A percentile compares a stretch with the other conserved stretches of the same genome.
These are phyloP conservation scores for Thermoascus crustaceus DNA, from an alignment of 2,329 filamentous ascomycete genomes.

Conservation along the genomic window DNA sequence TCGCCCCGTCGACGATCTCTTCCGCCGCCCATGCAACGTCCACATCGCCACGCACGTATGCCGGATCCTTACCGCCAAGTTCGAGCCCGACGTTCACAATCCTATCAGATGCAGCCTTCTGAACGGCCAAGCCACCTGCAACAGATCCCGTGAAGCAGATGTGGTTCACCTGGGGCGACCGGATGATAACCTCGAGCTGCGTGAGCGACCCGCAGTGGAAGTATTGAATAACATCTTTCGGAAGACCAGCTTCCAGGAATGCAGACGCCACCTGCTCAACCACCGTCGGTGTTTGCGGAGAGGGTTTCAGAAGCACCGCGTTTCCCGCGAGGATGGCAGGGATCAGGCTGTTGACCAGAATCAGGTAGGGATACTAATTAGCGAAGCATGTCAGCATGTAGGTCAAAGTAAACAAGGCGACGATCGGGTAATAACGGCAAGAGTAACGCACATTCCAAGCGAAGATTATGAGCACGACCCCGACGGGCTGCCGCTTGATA, in stretches of 20 bases:
- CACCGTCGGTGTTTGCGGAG: constrained; percentile 87
- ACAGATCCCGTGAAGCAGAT: constrained; percentile 95
- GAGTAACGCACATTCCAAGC: constrained; percentile 77
- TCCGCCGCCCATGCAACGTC: constrained; percentile 85
- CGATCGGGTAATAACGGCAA: not conserved
- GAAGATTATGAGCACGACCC: constrained; percentile 81
- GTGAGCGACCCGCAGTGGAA: constrained; percentile 78
- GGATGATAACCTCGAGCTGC: constrained; percentile 69
- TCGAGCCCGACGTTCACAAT: constrained; percentile 82
- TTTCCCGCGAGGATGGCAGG: constrained; percentile 88
- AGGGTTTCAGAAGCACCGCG: constrained; percentile 87
- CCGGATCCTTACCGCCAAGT: constrained; percentile 89
- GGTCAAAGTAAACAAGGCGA: constrained; percentile 6
- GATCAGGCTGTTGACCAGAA: constrained; percentile 83
- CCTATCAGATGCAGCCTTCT: constrained; percentile 74
- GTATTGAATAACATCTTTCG: constrained; percentile 76
- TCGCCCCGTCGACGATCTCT: constrained; percentile 89
- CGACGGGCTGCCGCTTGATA: constrained; percentile 79
- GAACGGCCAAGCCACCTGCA: constrained; percentile 75
- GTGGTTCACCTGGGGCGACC: constrained; percentile 65
- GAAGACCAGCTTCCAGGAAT: constrained; percentile 73
- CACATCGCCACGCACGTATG: constrained; percentile 78
- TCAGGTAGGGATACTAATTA: constrained; percentile 81
- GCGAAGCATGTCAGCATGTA: constrained; percentile 6
- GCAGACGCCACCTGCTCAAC: constrained; percentile 72